phyloP scores from a whole-genome alignment of 2,329 filamentous ascomycete genomes.

The Akanthomyces lecanii region DNA sequence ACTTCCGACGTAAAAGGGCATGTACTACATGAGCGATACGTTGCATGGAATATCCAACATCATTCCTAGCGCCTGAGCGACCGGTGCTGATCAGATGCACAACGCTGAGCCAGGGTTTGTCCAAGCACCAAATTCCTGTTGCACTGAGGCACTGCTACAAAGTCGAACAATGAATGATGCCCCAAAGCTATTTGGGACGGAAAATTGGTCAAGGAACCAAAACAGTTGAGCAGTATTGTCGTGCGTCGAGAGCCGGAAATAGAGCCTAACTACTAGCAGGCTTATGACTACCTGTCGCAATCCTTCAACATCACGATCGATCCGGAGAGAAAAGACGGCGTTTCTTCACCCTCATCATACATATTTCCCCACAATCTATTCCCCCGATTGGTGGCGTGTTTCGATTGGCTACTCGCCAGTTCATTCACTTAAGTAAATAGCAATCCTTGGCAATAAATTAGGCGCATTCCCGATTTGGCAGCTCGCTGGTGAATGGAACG shows the following conservation, averaged over 20 bases:
- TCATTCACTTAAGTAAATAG: background rate
- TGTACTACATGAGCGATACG: background rate
- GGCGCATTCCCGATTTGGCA: constrained; percentile 8
- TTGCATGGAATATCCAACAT: background rate
- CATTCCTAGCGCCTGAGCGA: background rate
- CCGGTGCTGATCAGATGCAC: background rate
- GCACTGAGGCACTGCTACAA: too few relatives aligned
- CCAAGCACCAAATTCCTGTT: too few relatives aligned
- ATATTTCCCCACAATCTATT: background rate
- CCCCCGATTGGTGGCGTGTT: background rate
- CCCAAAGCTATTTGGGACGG: too few relatives aligned
- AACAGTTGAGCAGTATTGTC: too few relatives aligned
- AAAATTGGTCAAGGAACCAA: too few relatives aligned
- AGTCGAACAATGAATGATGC: too few relatives aligned
- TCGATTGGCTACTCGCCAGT: background rate
- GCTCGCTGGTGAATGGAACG: constrained; percentile 3
- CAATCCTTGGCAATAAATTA: background rate
- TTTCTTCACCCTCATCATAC: background rate
- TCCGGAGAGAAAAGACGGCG: too few relatives aligned
- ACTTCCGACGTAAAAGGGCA: background rate
- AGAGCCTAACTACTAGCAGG: too few relatives aligned
- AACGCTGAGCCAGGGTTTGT: too few relatives aligned
- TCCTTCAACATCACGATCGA: background rate
- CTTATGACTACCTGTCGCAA: background rate
- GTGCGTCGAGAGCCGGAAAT: too few relatives aligned